Conservation (phyloP, 176 grass and related monocot species). For the Zea luxurians region DNA sequence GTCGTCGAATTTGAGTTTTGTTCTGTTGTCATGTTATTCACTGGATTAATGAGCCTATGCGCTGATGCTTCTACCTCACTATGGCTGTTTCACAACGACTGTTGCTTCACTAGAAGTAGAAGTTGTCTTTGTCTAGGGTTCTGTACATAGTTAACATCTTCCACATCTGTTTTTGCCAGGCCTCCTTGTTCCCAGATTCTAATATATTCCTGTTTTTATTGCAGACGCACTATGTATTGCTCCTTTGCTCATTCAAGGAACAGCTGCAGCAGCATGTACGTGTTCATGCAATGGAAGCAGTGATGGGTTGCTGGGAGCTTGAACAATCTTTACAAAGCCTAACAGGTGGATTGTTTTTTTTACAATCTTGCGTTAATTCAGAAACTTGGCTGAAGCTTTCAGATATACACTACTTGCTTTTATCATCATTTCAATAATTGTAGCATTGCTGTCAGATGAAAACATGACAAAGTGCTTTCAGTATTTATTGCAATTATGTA, state of each 20-base stretch:
- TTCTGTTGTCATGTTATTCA: background rate
- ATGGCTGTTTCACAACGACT: background rate
- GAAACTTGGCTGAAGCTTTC: background rate
- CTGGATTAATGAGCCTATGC: conserved; percentile 1
- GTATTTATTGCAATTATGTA: conserved; percentile 6
- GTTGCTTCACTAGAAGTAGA: background rate
- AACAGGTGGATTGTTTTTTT: conserved; percentile 60
- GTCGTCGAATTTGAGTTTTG: background rate
- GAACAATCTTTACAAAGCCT: conserved; percentile 95
- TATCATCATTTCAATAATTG: conserved; percentile 16
- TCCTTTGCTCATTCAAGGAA: conserved; percentile 96
- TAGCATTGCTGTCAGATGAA: background rate
- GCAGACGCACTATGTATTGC: conserved; percentile 89
- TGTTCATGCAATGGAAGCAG: conserved; percentile 99
- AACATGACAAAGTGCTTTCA: conserved; percentile 2
- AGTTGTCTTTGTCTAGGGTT: background rate
- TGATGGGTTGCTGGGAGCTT: conserved; percentile 99
- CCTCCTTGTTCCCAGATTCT: conserved; percentile 4
- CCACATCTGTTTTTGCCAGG: background rate
- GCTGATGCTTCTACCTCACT: background rate
- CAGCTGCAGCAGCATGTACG: conserved; percentile 98
- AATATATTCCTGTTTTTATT: conserved; percentile 32
- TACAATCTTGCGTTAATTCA: background rate
- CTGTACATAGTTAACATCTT: background rate
- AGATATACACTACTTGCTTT: background rate